A percentile compares a stretch with the other conserved stretches of the same genome.
Evolutionary conservation across 73 alveolate genomes (phyloP).

Genomic region (Paramecium sonneborni): DNA sequence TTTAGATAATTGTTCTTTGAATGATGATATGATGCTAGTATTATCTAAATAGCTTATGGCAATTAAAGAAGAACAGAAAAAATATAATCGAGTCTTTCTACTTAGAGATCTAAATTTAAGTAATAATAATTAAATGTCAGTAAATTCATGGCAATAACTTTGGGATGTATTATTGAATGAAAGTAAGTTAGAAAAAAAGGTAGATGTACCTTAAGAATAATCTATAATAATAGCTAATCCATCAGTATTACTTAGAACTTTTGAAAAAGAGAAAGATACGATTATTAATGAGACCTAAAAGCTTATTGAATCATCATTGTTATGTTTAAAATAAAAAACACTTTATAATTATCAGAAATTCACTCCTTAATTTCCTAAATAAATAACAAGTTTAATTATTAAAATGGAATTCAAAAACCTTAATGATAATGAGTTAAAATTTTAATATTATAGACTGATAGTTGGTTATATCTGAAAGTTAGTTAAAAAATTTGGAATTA

Average conservation of each 20-base stretch:
- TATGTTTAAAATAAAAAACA: not conserved
- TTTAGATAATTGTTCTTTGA: not conserved
- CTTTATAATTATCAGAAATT: not conserved
- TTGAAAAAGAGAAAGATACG: not conserved
- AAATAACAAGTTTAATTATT: not conserved
- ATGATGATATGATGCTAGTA: not conserved
- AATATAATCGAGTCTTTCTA: not conserved
- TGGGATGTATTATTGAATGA: slow-evolving; percentile 16
- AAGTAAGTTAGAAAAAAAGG: not conserved
- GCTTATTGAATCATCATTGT: not conserved
- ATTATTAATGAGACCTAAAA: not conserved
- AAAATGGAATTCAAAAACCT: not conserved
- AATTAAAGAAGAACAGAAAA: not conserved
- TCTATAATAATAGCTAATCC: not conserved
- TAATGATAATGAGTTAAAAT: not conserved
- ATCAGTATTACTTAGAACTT: not conserved
- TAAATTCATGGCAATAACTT: not conserved
- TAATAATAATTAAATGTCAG: not conserved
- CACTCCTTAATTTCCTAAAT: not conserved
- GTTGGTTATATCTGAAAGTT: slow-evolving; percentile 1
- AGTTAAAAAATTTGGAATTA: not conserved
- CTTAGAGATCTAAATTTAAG: slow-evolving; percentile 11
- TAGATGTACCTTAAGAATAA: not conserved
- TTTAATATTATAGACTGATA: not conserved
- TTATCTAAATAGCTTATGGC: not conserved